Percentiles rank a stretch among this genome's conserved stretches.
Conservation (phyloP, 2,329 filamentous ascomycete genomes). For the Fusarium sp. region DNA sequence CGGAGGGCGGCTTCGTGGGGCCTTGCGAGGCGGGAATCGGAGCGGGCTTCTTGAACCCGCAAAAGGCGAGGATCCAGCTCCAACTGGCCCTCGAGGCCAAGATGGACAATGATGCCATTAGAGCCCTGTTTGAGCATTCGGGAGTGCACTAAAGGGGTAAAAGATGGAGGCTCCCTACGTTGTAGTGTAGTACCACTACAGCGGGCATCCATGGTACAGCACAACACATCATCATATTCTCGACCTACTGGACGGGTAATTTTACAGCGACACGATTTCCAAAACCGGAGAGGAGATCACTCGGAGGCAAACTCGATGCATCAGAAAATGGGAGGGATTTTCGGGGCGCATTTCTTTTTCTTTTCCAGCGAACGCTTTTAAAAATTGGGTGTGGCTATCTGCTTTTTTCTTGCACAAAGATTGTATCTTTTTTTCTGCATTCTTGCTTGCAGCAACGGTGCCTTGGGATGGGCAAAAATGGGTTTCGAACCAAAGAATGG, state of each 20-base stretch:
- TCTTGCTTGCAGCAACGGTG: slow-evolving; percentile 11
- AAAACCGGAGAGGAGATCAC: slow-evolving; percentile 23
- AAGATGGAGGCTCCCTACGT: slow-evolving; percentile 11
- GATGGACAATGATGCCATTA: slow-evolving; percentile 47
- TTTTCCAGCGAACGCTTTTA: slow-evolving; percentile 20
- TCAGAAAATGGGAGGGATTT: slow-evolving; percentile 34
- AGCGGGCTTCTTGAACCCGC: slow-evolving; percentile 66
- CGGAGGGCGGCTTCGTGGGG: slow-evolving; percentile 66
- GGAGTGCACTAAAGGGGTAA: slow-evolving; percentile 43
- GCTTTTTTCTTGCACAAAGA: slow-evolving; percentile 21
- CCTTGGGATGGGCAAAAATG: slow-evolving; percentile 34
- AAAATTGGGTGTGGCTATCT: slow-evolving; percentile 39
- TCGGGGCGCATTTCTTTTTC: slow-evolving; percentile 33
- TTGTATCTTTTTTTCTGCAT: slow-evolving; percentile 15
- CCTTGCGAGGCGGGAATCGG: slow-evolving; percentile 55
- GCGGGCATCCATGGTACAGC: neutral
- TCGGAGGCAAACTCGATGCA: slow-evolving; percentile 29
- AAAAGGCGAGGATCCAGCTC: slow-evolving; percentile 66
- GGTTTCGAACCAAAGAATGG: slow-evolving; percentile 19
- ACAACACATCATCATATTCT: slow-evolving; percentile 9
- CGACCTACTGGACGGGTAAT: slow-evolving; percentile 26
- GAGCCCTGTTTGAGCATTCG: slow-evolving; percentile 47
- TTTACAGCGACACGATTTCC: slow-evolving; percentile 19
- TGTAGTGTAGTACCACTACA: neutral
- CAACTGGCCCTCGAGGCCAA: slow-evolving; percentile 55